These are phyloP conservation scores for Mucor plumbeus DNA, from an alignment of 371 early-diverging fungal genomes.

Conservation along the genomic window DNA sequence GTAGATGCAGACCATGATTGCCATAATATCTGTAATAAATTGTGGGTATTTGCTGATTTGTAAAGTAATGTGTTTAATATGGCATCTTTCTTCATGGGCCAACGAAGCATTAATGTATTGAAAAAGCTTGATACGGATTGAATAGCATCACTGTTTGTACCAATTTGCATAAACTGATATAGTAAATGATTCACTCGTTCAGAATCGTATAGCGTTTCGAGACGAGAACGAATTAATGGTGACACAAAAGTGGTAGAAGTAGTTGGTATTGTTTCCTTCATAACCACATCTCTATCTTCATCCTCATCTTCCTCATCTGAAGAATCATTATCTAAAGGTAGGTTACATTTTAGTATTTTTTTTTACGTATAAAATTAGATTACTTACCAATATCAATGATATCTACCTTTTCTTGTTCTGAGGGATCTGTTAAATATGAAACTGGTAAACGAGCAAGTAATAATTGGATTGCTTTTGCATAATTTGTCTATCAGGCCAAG, in stretches of 20 bases:
- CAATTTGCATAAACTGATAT: conserved; percentile 37
- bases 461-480: conserved; percentile 33
- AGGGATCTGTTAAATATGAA: conserved; percentile 26
- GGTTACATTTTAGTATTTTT: no score
- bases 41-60: conserved; percentile 23
- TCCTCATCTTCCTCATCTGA: conserved; percentile 54
- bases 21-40: conserved; percentile 40
- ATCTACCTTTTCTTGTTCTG: not conserved
- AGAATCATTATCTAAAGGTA: conserved; percentile 11
- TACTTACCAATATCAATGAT: conserved; percentile 13
- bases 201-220: conserved; percentile 51
- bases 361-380: conserved; percentile 2
- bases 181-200: conserved; percentile 53
- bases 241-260: conserved; percentile 13
- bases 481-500: conserved; percentile 10
- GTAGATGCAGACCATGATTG: conserved; percentile 31
- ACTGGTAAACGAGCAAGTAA: conserved; percentile 35
- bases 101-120: conserved; percentile 61
- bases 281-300: conserved; percentile 31
- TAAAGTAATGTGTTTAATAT: conserved; percentile 62
- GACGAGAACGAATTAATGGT: conserved; percentile 50
- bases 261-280: conserved; percentile 14
- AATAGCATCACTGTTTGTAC: conserved; percentile 19
- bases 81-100: conserved; percentile 60
- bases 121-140: conserved; percentile 54